These are phyloP conservation scores for Claviceps purpurea DNA, from an alignment of 2,329 filamentous ascomycete species.

Conservation along the genomic window DNA sequence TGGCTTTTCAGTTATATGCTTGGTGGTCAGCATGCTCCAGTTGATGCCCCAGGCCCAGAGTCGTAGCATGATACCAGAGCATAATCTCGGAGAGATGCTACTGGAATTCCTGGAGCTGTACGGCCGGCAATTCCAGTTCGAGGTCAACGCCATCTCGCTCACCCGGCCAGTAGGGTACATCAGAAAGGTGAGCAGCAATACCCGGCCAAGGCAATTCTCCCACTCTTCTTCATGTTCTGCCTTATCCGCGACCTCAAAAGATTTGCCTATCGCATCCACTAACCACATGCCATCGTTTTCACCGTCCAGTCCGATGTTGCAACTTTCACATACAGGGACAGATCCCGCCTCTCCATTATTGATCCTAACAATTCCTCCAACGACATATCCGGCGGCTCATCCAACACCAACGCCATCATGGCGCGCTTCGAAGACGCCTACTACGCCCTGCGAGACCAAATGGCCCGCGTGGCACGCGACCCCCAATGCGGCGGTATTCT, in stretches of 20 bases:
- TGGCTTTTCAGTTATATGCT: constrained; percentile 85
- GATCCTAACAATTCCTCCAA: constrained; percentile 79
- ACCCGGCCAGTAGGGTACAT: constrained; percentile 57
- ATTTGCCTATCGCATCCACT: neutral
- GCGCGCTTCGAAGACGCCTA: constrained; percentile 56
- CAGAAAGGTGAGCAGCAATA: constrained; percentile 49
- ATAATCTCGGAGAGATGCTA: constrained; percentile 67
- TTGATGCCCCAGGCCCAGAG: constrained; percentile 59
- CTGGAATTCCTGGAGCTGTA: constrained; percentile 86
- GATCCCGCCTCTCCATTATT: constrained; percentile 67
- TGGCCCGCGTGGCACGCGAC: constrained; percentile 34
- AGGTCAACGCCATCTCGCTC: constrained; percentile 59
- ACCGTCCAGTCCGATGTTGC: constrained; percentile 27
- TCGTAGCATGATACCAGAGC: constrained; percentile 40
- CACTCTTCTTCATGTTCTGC: neutral
- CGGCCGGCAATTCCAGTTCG: constrained; percentile 65
- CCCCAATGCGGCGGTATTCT: constrained; percentile 38
- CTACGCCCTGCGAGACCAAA: constrained; percentile 39
- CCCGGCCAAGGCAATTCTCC: neutral
- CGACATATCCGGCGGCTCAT: constrained; percentile 81
- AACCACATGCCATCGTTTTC: neutral
- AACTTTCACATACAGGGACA: constrained; percentile 42
- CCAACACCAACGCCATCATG: constrained; percentile 54
- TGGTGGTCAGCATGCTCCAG: constrained; percentile 81
- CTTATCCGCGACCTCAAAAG: no score